Conservation (phyloP, 192 early-diverging fungal genomes). For the Dissophora globulifera region DNA sequence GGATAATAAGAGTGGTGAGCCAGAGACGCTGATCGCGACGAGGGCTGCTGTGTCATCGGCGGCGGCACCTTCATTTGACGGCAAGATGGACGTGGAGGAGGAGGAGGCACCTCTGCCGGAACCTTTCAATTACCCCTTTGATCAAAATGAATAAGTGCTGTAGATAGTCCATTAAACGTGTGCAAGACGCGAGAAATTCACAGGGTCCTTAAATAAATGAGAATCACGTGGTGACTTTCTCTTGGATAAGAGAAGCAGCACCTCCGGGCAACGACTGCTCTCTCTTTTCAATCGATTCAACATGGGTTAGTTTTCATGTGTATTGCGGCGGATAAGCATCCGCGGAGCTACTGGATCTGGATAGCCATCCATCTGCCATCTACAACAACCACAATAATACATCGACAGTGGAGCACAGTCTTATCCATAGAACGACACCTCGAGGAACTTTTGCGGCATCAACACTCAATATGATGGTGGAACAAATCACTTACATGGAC, state of each 20-base stretch:
- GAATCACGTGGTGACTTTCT: no score
- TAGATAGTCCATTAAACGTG: no score
- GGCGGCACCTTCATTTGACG: constrained; percentile 25
- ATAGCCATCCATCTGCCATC: not conserved
- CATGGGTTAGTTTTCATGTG: constrained; percentile 42
- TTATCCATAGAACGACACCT: no score
- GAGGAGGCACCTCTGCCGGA: constrained; percentile 77
- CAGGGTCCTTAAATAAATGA: no score
- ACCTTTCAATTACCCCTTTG: constrained; percentile 88
- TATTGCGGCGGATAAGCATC: constrained; percentile 1
- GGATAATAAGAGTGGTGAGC: constrained; percentile 79
- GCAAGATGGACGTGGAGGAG: constrained; percentile 59
- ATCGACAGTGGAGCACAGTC: no score
- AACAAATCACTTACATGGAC: no score
- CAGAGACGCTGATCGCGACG: constrained; percentile 83
- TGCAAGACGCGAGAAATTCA: no score
- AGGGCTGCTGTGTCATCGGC: constrained; percentile 1
- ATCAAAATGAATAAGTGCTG: no score
- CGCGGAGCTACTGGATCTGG: not conserved
- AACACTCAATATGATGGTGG: no score
- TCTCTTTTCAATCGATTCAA: constrained; percentile 45
- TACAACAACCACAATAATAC: not conserved
- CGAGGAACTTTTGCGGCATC: no score
- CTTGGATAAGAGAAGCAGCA: no score
- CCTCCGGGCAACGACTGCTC: constrained; percentile 15